These are phyloP conservation scores for Mycena haematopus DNA, from an alignment of 768 basidiomycete genomes.

Conservation along the genomic window DNA sequence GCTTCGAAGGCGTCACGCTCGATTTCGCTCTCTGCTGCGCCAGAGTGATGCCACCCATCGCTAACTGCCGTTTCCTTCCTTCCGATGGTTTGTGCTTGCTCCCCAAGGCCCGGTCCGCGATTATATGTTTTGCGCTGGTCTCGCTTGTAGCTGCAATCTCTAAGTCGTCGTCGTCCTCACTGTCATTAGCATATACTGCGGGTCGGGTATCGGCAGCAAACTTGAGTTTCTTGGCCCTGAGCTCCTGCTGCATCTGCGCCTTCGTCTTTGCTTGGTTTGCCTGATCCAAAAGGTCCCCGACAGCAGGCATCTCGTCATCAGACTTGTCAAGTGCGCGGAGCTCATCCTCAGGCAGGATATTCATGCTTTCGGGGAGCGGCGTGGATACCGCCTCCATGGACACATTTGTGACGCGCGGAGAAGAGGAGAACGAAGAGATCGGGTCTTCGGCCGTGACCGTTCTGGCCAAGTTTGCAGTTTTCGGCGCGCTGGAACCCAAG, in stretches of 20 bases:
- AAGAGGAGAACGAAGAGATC: conserved; percentile 22
- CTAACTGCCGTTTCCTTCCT: conserved; percentile 24
- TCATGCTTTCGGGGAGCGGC: background rate
- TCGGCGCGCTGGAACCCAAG: background rate
- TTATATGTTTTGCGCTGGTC: background rate
- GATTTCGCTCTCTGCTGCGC: conserved; percentile 22
- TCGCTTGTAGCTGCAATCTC: conserved; percentile 11
- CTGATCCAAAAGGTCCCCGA: conserved; percentile 15
- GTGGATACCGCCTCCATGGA: background rate
- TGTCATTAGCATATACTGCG: background rate
- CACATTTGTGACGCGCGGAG: conserved; percentile 7
- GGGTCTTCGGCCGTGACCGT: conserved; percentile 12
- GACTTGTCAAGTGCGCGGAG: conserved; percentile 15
- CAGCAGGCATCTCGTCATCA: conserved; percentile 25
- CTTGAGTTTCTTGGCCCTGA: conserved; percentile 17
- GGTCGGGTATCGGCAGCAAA: conserved; percentile 1
- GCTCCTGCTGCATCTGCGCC: conserved; percentile 19
- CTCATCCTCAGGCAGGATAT: background rate
- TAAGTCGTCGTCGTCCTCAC: conserved; percentile 27
- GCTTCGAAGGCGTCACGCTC: conserved; percentile 9
- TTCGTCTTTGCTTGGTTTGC: conserved; percentile 10
- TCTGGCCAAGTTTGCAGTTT: background rate
- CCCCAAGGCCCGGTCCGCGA: conserved; percentile 2
- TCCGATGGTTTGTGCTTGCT: conserved; percentile 19
- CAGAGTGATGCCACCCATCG: conserved; percentile 11